Base-by-base conservation (phyloP, 225 moss, liverwort and hornwort species). In the Physcomitrellopsis africana region DNA sequence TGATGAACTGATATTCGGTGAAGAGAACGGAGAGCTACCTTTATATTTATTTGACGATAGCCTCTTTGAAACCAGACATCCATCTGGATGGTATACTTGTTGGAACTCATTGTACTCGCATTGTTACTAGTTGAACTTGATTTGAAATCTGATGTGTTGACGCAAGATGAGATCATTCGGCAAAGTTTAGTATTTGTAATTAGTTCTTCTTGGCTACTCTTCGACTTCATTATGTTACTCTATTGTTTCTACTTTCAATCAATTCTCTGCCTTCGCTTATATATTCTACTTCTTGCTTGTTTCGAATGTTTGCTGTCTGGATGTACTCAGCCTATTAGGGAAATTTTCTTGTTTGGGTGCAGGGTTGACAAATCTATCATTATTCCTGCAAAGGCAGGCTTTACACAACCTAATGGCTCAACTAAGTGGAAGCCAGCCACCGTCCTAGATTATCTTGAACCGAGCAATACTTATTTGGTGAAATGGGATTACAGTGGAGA, bases 401-500 rank as follows among this genome's bases (percentile, higher is more conserved):
- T 74, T 51, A 86, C 67, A 64, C 81, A 72, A 77, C 70, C 68
- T 27, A 83, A 82, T 51, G 84, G 87, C 14, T 81, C 80, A 85
- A 87, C 84, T 0, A 63, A 83, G 72, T 92, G 94, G 94, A 92
- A 92, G 82, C 47, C 37, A 42, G 55, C 75, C 18, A 72, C 19
- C 26, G 77, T 92, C 26, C 68, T 75, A 10, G 90, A 92, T 62
- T 91, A 76, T 59, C 67, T 92, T 48, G 81, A 84, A 46, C 60
- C 65, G 4, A 94, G 75, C 63, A 82, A 92, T 55, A 87, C 86
- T 8, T 94, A 91, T 68, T 65, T 94, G 11, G 90, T 84, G 8
- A 87, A 91, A 75, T 95, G 92, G 92, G 67, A 84, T 83, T 92
- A 95, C 51, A 87, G 79, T 26, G 77, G 75, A 66, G 86, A 92